Conservation (phyloP, 2,329 filamentous ascomycete genomes). For the Xylariaceae sp. region DNA sequence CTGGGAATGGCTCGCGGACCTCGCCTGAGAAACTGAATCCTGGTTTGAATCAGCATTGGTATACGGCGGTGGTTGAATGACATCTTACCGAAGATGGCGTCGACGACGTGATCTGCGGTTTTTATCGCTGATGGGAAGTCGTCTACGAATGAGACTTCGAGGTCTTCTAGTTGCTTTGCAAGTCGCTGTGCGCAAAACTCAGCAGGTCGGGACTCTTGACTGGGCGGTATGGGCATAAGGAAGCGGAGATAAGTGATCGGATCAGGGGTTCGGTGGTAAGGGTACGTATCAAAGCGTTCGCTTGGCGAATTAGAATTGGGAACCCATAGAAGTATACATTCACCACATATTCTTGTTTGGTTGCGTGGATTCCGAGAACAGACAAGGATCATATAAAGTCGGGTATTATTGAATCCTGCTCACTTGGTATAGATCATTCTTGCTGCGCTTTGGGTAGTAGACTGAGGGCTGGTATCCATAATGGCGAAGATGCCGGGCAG, state of each 20-base stretch:
- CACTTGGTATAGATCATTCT: slow-evolving; percentile 85
- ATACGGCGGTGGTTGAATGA: slow-evolving; percentile 9
- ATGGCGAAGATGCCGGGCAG: slow-evolving; percentile 83
- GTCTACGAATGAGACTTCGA: slow-evolving; percentile 76
- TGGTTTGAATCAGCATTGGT: slow-evolving; percentile 32
- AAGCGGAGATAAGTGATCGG: neutral
- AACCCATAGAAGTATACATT: neutral
- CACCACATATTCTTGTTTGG: neutral
- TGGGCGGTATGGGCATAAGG: neutral
- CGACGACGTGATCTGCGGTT: slow-evolving; percentile 74
- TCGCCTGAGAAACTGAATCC: slow-evolving; percentile 91
- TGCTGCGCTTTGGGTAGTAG: slow-evolving; percentile 89
- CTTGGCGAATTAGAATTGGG: slow-evolving; percentile 2
- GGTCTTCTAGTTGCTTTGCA: slow-evolving; percentile 75
- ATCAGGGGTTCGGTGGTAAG: neutral
- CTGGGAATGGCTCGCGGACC: slow-evolving; percentile 85
- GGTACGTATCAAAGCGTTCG: neutral
- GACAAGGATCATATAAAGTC: neutral
- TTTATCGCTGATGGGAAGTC: slow-evolving; percentile 68
- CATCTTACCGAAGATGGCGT: slow-evolving; percentile 80
- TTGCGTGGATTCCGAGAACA: too few relatives aligned
- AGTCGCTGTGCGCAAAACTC: slow-evolving; percentile 57
- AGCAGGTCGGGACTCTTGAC: slow-evolving; percentile 13
- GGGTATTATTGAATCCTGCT: slow-evolving; percentile 15
- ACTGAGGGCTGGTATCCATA: slow-evolving; percentile 87